These are phyloP conservation scores for Clonostachys byssicola DNA, from an alignment of 2,329 filamentous ascomycete species.

Conservation along the genomic window DNA sequence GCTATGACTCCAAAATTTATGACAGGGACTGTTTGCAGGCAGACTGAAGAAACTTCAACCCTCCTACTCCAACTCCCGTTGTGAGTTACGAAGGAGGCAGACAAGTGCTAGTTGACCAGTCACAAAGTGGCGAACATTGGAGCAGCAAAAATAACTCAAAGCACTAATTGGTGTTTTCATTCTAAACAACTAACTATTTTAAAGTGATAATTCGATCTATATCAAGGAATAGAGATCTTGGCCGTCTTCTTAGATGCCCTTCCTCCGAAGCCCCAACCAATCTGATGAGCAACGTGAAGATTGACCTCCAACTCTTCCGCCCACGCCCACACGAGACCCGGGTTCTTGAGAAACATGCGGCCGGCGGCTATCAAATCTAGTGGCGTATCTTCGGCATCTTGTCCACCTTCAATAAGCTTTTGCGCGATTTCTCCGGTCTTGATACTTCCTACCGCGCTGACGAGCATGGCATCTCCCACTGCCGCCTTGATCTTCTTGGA, in stretches of 20 bases:
- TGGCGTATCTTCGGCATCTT: constrained; percentile 24
- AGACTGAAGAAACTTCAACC: too few species aligned
- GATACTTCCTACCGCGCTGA: constrained; percentile 46
- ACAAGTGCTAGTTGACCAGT: too few species aligned
- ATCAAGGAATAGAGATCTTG: not conserved
- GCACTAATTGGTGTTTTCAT: too few species aligned
- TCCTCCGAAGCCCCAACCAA: constrained; percentile 50
- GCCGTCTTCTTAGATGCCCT: constrained; percentile 9
- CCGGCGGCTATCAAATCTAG: constrained; percentile 47
- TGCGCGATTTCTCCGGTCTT: constrained; percentile 36
- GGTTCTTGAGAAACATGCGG: constrained; percentile 55
- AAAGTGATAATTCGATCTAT: not conserved
- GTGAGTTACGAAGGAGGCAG: too few species aligned
- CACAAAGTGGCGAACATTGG: too few species aligned
- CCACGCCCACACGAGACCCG: constrained; percentile 49
- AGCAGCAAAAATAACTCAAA: too few species aligned
- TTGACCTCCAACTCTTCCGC: constrained; percentile 46
- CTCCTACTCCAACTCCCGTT: too few species aligned
- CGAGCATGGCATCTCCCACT: constrained; percentile 53
- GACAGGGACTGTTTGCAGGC: too few species aligned
- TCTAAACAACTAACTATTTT: too few species aligned
- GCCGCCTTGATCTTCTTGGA: constrained; percentile 67
- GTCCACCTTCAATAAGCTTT: constrained; percentile 32
- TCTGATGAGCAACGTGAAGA: constrained; percentile 46
- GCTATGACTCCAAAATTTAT: too few species aligned